These are phyloP conservation scores for Peronospora farinosa DNA, from an alignment of 352 stramenopile genomes.

Conservation along the genomic window DNA sequence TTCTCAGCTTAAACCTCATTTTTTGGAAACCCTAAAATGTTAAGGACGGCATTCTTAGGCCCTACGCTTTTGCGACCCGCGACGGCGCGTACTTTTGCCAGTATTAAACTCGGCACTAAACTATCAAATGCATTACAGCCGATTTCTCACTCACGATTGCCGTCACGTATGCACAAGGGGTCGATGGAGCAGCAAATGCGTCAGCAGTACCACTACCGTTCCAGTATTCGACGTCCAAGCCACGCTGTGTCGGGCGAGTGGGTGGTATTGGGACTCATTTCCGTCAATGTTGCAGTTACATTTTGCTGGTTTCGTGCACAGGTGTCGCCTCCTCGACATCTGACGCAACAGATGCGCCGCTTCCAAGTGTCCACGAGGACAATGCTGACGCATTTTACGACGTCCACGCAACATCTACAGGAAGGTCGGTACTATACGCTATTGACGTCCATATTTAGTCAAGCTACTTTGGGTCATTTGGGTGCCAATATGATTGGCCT, in stretches of 20 bases:
- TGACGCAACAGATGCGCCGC: constrained; percentile 17
- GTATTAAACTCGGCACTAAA: constrained; percentile 1
- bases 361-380: constrained; percentile 30
- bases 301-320: constrained; percentile 58
- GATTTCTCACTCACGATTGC: constrained; percentile 3
- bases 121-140: constrained; percentile 14
- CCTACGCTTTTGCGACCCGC: constrained; percentile 1
- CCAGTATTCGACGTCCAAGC: constrained; percentile 20
- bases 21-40: constrained; percentile 1
- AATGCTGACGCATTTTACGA: constrained; percentile 76
- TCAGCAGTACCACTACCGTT: constrained; percentile 22
- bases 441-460: constrained; percentile 67
- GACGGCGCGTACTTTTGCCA: constrained; percentile 11
- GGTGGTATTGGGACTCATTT: constrained; percentile 49
- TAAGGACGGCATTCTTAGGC: constrained; percentile 16
- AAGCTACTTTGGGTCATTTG: constrained; percentile 49
- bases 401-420: constrained; percentile 54
- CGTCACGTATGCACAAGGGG: constrained; percentile 4
- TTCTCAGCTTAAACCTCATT: too few species aligned
- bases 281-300: constrained; percentile 47
- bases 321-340: constrained; percentile 30
- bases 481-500: constrained; percentile 69
- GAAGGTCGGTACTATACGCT: constrained; percentile 69
- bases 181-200: constrained; percentile 16
- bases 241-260: constrained; percentile 29